Evolutionary conservation across 352 stramenopile species (phyloP).

Genomic region (Elongisporangium undulatum): DNA sequence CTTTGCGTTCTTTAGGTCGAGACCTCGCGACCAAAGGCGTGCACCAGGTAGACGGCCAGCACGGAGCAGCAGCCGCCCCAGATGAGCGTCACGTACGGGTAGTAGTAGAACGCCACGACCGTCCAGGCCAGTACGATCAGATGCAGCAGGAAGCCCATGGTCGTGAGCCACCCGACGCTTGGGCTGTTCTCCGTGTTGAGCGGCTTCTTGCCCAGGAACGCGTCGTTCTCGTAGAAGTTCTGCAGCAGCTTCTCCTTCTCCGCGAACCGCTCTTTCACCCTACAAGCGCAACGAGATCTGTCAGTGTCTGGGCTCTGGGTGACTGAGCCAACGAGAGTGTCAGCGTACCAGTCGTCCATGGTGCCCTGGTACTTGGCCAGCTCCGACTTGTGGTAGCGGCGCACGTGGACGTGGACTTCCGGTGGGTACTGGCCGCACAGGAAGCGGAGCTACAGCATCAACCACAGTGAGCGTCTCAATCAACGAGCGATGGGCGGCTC

Average conservation of each 20-base stretch:
- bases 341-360: constrained; percentile 44
- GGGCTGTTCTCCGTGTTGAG: constrained; percentile 22
- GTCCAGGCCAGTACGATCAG: constrained; percentile 25
- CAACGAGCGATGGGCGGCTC: neutral
- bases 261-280: constrained; percentile 59
- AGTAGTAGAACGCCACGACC: constrained; percentile 21
- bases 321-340: neutral
- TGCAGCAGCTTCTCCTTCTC: constrained; percentile 70
- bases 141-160: constrained; percentile 34
- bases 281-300: constrained; percentile 8
- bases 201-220: constrained; percentile 34
- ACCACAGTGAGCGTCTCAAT: neutral
- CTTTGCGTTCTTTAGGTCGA: too few species aligned
- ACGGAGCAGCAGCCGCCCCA: constrained; percentile 41
- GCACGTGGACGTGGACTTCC: constrained; percentile 73
- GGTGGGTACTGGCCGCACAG: constrained; percentile 56
- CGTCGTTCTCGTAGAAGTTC: constrained; percentile 57
- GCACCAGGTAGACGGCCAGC: constrained; percentile 42
- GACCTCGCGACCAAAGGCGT: constrained; percentile 32
- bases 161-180: constrained; percentile 14
- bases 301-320: constrained; percentile 1
- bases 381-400: constrained; percentile 39
- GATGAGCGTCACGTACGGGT: constrained; percentile 21
- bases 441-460: constrained; percentile 36
- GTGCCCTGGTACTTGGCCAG: constrained; percentile 35